A percentile compares a stretch with the other conserved stretches of the same genome.
Conservation (phyloP, 2,329 filamentous ascomycete species). For the Aureobasidium sp. region DNA sequence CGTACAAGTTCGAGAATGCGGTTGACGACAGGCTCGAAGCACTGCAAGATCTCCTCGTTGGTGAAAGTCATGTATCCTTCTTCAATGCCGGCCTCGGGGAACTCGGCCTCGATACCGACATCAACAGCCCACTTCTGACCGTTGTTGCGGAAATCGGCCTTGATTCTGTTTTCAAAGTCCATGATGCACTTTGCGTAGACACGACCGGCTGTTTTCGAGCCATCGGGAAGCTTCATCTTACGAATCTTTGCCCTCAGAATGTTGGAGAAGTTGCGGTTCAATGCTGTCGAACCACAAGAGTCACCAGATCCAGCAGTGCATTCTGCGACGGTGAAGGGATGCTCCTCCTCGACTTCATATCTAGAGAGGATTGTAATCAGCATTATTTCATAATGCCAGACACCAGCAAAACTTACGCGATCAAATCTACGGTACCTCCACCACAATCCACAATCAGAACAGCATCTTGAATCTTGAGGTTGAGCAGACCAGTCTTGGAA, state of each 20-base stretch:
- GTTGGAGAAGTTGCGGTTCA: constrained; percentile 98
- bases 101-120: constrained; percentile 96
- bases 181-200: constrained; percentile 99
- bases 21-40: constrained; percentile 97
- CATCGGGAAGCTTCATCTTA: constrained; percentile 98
- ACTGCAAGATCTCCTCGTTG: constrained; percentile 97
- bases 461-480: constrained; percentile 97
- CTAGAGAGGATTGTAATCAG: not conserved
- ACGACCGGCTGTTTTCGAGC: constrained; percentile 92
- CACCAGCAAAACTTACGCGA: constrained; percentile 43
- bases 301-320: constrained; percentile 96
- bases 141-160: constrained; percentile 98
- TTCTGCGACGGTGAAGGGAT: constrained; percentile 92
- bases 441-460: constrained; percentile 97
- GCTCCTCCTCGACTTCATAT: constrained; percentile 96
- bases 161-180: constrained; percentile 99
- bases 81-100: constrained; percentile 94
- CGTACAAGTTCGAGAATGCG: constrained; percentile 90
- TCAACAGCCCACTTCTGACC: constrained; percentile 99
- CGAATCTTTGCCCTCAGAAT: constrained; percentile 95
- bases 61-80: constrained; percentile 99
- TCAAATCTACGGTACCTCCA: constrained; percentile 97
- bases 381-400: not conserved
- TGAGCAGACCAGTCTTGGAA: constrained; percentile 89
- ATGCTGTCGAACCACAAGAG: constrained; percentile 93